Percentiles rank a stretch among this genome's conserved stretches.
These are phyloP conservation scores for Coemansia sp. DNA, from an alignment of 192 early-diverging fungal genomes.

Conservation along the genomic window DNA sequence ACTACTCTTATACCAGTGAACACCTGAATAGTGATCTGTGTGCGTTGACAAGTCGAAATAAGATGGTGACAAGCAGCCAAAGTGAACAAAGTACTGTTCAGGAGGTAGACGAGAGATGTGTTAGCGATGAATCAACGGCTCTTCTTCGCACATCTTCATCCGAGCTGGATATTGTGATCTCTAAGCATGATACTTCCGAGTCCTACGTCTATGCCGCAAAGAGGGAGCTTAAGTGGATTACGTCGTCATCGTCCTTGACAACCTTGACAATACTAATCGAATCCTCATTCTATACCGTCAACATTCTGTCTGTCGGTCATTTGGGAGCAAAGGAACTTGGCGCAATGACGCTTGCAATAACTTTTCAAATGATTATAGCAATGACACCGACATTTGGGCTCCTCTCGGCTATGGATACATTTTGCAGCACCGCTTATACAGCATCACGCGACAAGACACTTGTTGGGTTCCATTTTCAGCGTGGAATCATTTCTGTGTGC, in stretches of 20 bases:
- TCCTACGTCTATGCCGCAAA: slow-evolving; percentile 22
- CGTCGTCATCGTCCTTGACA: slow-evolving; percentile 20
- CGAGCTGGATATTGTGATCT: slow-evolving; percentile 19
- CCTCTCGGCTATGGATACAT: slow-evolving; percentile 15
- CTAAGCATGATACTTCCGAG: slow-evolving; percentile 23
- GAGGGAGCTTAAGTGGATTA: slow-evolving; percentile 27
- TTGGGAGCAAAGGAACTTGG: slow-evolving; percentile 8
- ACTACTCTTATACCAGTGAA: too few relatives aligned
- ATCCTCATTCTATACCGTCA: background rate
- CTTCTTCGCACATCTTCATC: slow-evolving; percentile 24
- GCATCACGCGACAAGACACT: slow-evolving; percentile 11
- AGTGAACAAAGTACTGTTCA: background rate
- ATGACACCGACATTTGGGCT: slow-evolving; percentile 2
- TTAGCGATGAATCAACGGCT: slow-evolving; percentile 20
- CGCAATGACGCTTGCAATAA: slow-evolving; percentile 8
- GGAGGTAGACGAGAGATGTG: background rate
- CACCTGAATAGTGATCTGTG: too few relatives aligned
- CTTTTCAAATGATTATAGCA: slow-evolving; percentile 3
- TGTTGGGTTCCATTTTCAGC: slow-evolving; percentile 13
- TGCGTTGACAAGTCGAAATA: too few relatives aligned
- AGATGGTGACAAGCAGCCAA: background rate
- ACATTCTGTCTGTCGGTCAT: slow-evolving; percentile 4
- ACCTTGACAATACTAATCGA: slow-evolving; percentile 4
- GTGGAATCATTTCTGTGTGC: slow-evolving; percentile 12
- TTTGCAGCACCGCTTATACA: slow-evolving; percentile 17